Base-by-base conservation (phyloP, 1,284 basidiomycete genomes). In the Cutaneotrichosporon sp. region DNA sequence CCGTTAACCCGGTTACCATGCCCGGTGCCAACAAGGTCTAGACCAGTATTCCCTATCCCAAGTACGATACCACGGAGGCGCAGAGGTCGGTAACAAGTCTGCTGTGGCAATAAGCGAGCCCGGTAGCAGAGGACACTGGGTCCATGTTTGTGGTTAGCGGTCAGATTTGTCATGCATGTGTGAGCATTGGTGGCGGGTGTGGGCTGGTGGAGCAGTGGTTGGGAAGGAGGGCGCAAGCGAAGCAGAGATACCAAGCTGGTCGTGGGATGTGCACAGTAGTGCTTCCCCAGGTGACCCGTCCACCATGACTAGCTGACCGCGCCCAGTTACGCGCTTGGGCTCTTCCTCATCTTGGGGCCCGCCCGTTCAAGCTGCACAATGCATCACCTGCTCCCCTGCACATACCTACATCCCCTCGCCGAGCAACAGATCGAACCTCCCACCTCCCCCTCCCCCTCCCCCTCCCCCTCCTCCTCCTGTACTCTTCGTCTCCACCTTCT, bases 361-460 rank as follows among this genome's bases (percentile, higher is more conserved):
- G 26, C 26, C 26, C 26, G 26, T 26, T 26, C 26, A 26, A 36
- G 34, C 34, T 36, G 34, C 2, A 13, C 34, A 36, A 8, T 9
- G 34, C 7, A 36, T 36, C 34, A 36, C 34, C 26, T 26, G 26
- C 26, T 26, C 26, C 26, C 26, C 26, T 26, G 1, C 26, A 26
- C 26, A 26, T 26, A 26, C 26, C 26, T 26, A 36, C 36, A 40
- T 16, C 38, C 10, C 38, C 13, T 40, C 51, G 16, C 51, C 18
- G 16, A 53, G 51, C 40, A 56, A 38, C 55, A 57, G 40, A 14
- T 40, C 56, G n/a, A 57, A 57, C 13, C 56, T 8, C 7, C 51
- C 21, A 14, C 40, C 56, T n/a, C 55, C 56, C 26, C 16, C 26
- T 9, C 16, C 56, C 5, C 56, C 21, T 21, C 36, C 32, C 53